Evolutionary conservation across 495 filamentous ascomycete species (phyloP), one percentile per base, ranked within the genome.

Genomic region (Aspergillus nanangensis): DNA sequence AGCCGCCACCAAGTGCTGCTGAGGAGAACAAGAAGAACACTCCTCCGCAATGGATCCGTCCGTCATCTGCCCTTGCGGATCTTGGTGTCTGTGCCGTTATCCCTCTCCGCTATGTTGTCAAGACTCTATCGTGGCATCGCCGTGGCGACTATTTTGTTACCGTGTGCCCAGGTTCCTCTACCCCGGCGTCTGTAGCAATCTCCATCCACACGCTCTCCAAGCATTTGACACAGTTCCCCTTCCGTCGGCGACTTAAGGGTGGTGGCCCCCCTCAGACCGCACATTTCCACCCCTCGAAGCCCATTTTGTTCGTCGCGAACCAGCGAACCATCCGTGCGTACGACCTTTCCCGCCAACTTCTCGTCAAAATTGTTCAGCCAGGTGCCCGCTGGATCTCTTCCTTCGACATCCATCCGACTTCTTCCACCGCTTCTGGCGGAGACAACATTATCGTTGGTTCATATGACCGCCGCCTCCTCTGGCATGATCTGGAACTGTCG

Each of bases 401-500:
- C 17, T 87, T 97, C 56, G 88, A 94, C 57, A 82, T 98, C 39
- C 93, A 98, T 67, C 88, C 92, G 2, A 70, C 64, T n/a, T 72
- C 69, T 18, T 71, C 71, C 14, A 65, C 61, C 32, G 66, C 66
- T 14, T 65, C 71, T 11, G 83, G 83, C 8, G 92, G 93, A 33
- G 89, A 96, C 65, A 95, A 98, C 66, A 63, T 98, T 49, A 87
- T 97, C 47, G 86, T 95, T 19, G 89, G 90, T 21, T 88, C 88
- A 18, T 97, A 97, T 68, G 93, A 98, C 65, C 85, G 88, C 47
- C 84, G 91, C 38, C 76, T 98, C 3, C 75, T 98, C 41, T 98
- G 94, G 94, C 93, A 97, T 60, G 93, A 98, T 68, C 78, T 98
- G 20, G 94, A 97, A 47, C 81, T 97, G 19, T 93, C 88, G 1